Evolutionary conservation across 2,329 filamentous ascomycete genomes (phyloP).

Genomic region (Lachnellula occidentalis): DNA sequence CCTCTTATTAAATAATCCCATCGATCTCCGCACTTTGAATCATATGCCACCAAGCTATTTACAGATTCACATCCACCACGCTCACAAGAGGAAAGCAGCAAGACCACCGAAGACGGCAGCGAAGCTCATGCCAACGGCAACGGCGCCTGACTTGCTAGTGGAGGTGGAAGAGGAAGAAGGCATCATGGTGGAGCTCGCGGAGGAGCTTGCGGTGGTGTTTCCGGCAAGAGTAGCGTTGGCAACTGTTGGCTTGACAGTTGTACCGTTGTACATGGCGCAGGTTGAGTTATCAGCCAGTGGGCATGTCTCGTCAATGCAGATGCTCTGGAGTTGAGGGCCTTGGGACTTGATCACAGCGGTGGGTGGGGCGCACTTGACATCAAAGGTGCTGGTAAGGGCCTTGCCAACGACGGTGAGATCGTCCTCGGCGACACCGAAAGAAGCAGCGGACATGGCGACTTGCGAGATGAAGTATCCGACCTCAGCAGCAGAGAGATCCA

Average conservation of each 20-base stretch:
- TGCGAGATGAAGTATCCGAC: conserved; percentile 55
- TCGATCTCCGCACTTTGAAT: background rate
- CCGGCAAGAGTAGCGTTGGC: conserved; percentile 10
- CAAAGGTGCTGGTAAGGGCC: conserved; percentile 46
- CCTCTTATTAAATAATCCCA: background rate
- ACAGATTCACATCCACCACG: background rate
- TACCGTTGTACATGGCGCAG: conserved; percentile 41
- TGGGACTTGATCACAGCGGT: conserved; percentile 41
- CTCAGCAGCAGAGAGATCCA: conserved; percentile 47
- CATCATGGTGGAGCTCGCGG: background rate
- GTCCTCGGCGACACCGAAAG: conserved; percentile 51
- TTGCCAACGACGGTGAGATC: conserved; percentile 46
- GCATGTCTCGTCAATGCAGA: conserved; percentile 50
- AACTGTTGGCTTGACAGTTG: conserved; percentile 9
- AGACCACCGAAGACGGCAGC: conserved; percentile 16
- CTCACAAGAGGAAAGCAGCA: conserved; percentile 17
- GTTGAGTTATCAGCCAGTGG: conserved; percentile 40
- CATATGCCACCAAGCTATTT: background rate
- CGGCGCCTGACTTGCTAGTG: conserved; percentile 11
- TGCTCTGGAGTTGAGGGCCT: conserved; percentile 45
- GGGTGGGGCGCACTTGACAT: conserved; percentile 44
- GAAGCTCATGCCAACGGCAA: conserved; percentile 13
- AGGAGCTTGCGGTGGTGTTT: conserved; percentile 1
- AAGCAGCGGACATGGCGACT: conserved; percentile 49
- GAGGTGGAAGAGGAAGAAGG: conserved; percentile 4